Conservation (phyloP, 129 eudicot genomes). For the Pseudognaphalium luteoalbum region DNA sequence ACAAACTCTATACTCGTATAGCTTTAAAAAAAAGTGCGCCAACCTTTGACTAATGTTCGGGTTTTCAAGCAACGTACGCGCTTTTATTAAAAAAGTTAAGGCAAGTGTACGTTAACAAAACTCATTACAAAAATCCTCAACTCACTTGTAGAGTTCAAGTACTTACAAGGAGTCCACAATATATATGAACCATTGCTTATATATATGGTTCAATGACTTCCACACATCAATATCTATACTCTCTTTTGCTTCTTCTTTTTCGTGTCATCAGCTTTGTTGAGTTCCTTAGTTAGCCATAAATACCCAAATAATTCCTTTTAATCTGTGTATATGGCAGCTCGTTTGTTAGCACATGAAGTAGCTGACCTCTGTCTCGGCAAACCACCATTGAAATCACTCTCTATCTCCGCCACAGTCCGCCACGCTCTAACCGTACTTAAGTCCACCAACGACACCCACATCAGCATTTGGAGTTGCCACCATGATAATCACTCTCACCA, state of each 20-base stretch:
- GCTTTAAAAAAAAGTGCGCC: no score
- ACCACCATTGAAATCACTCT: constrained; percentile 66
- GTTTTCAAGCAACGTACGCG: no score
- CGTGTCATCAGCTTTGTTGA: no score
- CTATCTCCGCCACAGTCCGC: constrained; percentile 56
- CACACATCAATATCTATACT: constrained; percentile 13
- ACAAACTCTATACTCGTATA: no score
- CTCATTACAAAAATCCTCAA: no score
- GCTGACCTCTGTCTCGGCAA: constrained; percentile 92
- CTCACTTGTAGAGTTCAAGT: no score
- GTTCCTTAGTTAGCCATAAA: not conserved
- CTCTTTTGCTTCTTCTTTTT: not conserved
- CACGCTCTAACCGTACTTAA: constrained; percentile 66
- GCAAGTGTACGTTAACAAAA: no score
- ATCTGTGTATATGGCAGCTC: constrained; percentile 71
- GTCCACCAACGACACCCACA: constrained; percentile 46
- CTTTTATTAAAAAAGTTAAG: no score
- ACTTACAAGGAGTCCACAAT: no score
- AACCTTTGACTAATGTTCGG: no score
- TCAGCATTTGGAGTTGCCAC: constrained; percentile 77
- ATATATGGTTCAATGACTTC: constrained; percentile 2
- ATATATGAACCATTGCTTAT: not conserved
- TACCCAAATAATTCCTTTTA: not conserved
- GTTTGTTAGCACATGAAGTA: constrained; percentile 58
- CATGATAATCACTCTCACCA: constrained; percentile 18